Evolutionary conservation across 768 basidiomycete species (phyloP).

Genomic region (Clitopilus passeckerianus): DNA sequence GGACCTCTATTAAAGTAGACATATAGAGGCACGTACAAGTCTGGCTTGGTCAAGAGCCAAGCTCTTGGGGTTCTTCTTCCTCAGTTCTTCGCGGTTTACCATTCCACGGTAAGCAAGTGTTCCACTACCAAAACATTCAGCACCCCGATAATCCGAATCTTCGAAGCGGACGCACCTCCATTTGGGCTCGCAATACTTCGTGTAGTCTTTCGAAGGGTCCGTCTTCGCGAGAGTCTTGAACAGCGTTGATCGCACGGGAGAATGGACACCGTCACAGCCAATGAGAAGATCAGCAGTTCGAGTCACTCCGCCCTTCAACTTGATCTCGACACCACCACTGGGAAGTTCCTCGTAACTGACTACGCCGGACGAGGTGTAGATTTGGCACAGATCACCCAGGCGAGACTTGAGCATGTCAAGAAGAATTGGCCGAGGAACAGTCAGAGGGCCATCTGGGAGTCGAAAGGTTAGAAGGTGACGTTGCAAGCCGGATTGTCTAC

Average conservation of each 20-base stretch:
- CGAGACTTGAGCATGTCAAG: slow-evolving; percentile 18
- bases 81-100: not conserved
- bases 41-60: not conserved
- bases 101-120: not conserved
- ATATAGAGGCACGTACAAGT: not conserved
- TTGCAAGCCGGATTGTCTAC: slow-evolving; percentile 1
- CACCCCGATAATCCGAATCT: not conserved
- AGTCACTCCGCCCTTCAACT: slow-evolving; percentile 19
- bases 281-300: slow-evolving; percentile 29
- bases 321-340: slow-evolving; percentile 10
- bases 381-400: slow-evolving; percentile 15
- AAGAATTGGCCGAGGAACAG: slow-evolving; percentile 15
- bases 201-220: not conserved
- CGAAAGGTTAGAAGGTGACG: not conserved
- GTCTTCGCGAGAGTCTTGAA: slow-evolving; percentile 3
- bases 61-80: not conserved
- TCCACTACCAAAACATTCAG: not conserved
- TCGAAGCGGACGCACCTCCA: not conserved
- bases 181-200: not conserved
- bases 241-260: slow-evolving; percentile 14
- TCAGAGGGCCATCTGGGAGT: slow-evolving; percentile 15
- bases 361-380: slow-evolving; percentile 18
- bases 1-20: too few relatives aligned
- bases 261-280: slow-evolving; percentile 37
- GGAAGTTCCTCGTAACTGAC: slow-evolving; percentile 6